Conservation (phyloP, 139 green algal species). For the Mesotaenium endlicherianum region DNA sequence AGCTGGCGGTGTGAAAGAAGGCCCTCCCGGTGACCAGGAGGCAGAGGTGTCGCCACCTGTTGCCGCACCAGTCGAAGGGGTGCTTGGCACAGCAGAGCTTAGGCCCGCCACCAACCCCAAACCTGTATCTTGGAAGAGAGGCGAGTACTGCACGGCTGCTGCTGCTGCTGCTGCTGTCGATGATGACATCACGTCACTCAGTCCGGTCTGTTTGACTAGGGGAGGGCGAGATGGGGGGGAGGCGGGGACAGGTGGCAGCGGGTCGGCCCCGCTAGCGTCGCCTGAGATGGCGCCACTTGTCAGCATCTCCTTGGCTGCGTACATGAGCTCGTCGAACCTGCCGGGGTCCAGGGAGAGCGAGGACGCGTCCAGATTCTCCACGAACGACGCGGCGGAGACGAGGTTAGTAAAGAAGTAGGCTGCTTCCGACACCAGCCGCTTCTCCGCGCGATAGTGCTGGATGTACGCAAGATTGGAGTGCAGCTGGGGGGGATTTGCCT, state of each 20-base stretch:
- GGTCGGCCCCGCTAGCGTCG: not conserved
- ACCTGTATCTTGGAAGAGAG: too few relatives aligned
- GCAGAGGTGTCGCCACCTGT: not conserved
- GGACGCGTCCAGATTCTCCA: slow-evolving; percentile 37
- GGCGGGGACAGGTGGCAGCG: not conserved
- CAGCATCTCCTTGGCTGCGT: slow-evolving; percentile 1
- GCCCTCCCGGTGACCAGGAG: not conserved
- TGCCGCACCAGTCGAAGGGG: not conserved
- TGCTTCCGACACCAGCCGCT: slow-evolving; percentile 51
- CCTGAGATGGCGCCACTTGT: not conserved
- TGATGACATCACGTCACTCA: too few relatives aligned
- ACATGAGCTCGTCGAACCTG: slow-evolving; percentile 21
- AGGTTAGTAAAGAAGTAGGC: slow-evolving; percentile 66
- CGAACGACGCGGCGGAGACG: slow-evolving; percentile 54
- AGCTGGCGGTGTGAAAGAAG: not conserved
- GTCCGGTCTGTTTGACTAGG: too few relatives aligned
- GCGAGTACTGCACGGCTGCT: too few relatives aligned
- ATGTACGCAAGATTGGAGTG: slow-evolving; percentile 78
- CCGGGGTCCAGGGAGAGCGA: slow-evolving; percentile 39
- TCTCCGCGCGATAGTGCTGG: slow-evolving; percentile 62
- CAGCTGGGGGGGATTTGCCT: slow-evolving; percentile 65
- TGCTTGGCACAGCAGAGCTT: too few relatives aligned
- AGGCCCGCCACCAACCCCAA: too few relatives aligned
- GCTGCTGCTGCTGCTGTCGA: too few relatives aligned
- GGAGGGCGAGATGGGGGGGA: not conserved